Evolutionary conservation across 345 rosid genomes (phyloP).

Genomic region (Bruguiera parviflora): DNA sequence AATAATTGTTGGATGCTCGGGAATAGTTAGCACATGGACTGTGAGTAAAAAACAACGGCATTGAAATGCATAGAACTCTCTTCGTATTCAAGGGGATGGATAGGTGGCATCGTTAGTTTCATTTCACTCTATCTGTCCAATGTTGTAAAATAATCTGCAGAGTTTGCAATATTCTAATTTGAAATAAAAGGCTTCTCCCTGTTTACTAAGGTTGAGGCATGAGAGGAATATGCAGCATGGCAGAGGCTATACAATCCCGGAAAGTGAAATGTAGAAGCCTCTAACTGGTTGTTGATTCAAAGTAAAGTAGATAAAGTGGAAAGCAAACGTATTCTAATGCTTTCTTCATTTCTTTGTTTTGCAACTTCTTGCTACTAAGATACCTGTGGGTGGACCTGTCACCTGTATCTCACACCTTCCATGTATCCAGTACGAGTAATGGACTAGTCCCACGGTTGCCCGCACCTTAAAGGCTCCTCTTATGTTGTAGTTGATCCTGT

Average conservation of each 20-base stretch:
- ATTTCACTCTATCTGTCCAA: too few species aligned
- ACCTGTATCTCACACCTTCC: constrained; percentile 61
- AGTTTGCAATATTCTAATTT: not conserved
- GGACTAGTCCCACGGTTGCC: constrained; percentile 64
- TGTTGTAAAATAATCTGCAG: not conserved
- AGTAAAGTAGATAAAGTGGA: constrained; percentile 5
- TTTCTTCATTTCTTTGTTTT: constrained; percentile 49
- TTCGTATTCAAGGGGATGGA: too few species aligned
- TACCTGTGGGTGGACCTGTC: constrained; percentile 79
- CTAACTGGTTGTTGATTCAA: constrained; percentile 5
- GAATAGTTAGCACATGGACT: too few species aligned
- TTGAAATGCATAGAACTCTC: too few species aligned
- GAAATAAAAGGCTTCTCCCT: not conserved
- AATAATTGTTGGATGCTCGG: too few species aligned
- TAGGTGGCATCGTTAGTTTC: too few species aligned
- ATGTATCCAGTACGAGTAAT: constrained; percentile 71
- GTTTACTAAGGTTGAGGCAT: not conserved
- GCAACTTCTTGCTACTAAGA: constrained; percentile 54
- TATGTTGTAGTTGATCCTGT: constrained; percentile 54
- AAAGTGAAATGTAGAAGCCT: not conserved
- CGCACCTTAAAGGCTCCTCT: constrained; percentile 65
- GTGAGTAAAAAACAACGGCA: too few species aligned
- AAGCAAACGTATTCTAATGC: constrained; percentile 2
- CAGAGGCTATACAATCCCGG: not conserved
- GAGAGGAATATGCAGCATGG: not conserved